These are phyloP conservation scores for Trichophaea hybrida DNA, from an alignment of 2,329 filamentous ascomycete genomes.

Conservation along the genomic window DNA sequence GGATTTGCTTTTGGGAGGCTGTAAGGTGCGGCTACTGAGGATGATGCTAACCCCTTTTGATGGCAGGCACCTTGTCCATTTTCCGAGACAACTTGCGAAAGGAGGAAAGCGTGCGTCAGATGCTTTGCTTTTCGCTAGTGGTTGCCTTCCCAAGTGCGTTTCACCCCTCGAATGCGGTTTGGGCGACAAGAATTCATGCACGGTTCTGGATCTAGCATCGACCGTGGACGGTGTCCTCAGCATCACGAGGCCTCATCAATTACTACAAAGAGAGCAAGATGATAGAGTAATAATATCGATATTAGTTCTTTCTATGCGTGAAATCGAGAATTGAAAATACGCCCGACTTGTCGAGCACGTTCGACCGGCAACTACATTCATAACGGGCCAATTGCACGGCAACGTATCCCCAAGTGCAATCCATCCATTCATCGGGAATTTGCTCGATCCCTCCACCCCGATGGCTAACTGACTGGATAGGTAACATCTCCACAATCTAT, in stretches of 20 bases:
- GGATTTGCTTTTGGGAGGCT: not conserved
- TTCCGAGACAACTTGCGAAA: not conserved
- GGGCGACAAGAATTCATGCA: not conserved
- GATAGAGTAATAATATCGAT: not conserved
- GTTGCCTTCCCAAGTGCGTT: too few relatives aligned
- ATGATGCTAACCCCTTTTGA: not conserved
- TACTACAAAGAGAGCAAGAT: not conserved
- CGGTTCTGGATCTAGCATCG: not conserved
- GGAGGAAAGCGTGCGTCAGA: not conserved
- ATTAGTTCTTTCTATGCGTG: not conserved
- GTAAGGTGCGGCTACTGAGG: not conserved
- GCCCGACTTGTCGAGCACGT: not conserved
- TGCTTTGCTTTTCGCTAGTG: not conserved
- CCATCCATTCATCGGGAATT: not conserved
- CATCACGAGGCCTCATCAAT: not conserved
- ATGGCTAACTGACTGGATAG: not conserved
- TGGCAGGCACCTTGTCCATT: not conserved
- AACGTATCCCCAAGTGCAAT: too few relatives aligned
- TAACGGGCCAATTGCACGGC: not conserved
- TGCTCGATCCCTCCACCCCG: not conserved
- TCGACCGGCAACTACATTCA: not conserved
- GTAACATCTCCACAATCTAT: not conserved
- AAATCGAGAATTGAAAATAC: not conserved
- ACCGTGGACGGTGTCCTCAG: not conserved
- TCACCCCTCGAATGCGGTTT: not conserved